Evolutionary conservation across 2,329 filamentous ascomycete genomes (phyloP).

Genomic region (Fusarium decemcellulare): DNA sequence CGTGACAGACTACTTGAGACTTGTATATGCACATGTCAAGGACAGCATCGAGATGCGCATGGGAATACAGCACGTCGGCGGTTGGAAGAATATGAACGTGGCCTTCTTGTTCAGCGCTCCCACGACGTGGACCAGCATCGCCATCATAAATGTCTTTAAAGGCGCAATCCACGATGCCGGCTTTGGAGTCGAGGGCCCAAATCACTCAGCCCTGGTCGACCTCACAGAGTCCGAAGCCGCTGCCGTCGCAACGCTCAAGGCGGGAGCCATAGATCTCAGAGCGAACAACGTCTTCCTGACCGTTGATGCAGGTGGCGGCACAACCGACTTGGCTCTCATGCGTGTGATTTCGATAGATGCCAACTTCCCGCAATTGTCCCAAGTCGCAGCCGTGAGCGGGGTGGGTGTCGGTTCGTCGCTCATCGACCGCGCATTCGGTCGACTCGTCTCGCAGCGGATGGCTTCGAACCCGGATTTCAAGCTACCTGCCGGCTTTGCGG

Average conservation of each 20-base stretch:
- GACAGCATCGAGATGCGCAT: conserved; percentile 59
- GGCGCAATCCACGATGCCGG: conserved; percentile 62
- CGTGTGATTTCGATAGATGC: conserved; percentile 52
- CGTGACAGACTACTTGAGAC: conserved; percentile 63
- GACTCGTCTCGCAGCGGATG: conserved; percentile 56
- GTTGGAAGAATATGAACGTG: conserved; percentile 62
- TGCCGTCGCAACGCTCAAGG: conserved; percentile 62
- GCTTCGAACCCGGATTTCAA: conserved; percentile 53
- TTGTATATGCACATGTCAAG: conserved; percentile 65
- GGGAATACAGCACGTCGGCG: conserved; percentile 52
- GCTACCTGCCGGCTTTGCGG: conserved; percentile 55
- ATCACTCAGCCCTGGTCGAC: conserved; percentile 58
- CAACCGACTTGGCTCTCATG: conserved; percentile 62
- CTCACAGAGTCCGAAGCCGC: conserved; percentile 65
- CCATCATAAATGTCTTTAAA: conserved; percentile 66
- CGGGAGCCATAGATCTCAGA: conserved; percentile 55
- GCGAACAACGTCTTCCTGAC: conserved; percentile 58
- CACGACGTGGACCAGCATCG: conserved; percentile 67
- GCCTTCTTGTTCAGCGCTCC: conserved; percentile 71
- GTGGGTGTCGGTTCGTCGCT: conserved; percentile 61
- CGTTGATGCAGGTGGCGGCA: conserved; percentile 62
- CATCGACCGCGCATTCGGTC: conserved; percentile 60
- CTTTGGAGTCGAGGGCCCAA: conserved; percentile 59
- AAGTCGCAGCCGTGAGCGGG: conserved; percentile 58
- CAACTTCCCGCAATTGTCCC: conserved; percentile 49